Conservation (phyloP, 345 rosid genomes). For the Melaleuca quinquenervia region DNA sequence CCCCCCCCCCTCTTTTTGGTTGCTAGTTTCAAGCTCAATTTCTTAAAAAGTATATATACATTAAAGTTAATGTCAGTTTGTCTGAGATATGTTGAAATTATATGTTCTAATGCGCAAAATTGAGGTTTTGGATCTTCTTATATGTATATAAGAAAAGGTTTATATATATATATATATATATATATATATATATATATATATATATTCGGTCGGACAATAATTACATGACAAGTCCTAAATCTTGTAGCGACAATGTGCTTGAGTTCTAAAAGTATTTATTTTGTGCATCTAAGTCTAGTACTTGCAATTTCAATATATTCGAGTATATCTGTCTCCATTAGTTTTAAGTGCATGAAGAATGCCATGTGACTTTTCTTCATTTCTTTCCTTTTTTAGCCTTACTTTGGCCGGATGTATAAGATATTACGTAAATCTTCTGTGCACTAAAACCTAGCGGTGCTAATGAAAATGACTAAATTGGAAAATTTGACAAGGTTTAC, state of each 20-base stretch:
- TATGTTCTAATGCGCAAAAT: neutral
- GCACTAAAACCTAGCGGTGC: neutral
- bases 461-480: neutral
- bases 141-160: neutral
- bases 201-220: neutral
- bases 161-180: no score
- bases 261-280: neutral
- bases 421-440: neutral
- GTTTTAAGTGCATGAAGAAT: neutral
- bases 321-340: neutral
- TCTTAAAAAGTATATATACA: neutral
- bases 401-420: neutral
- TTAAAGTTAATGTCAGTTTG: neutral
- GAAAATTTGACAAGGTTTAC: neutral
- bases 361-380: neutral
- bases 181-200: neutral
- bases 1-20: neutral
- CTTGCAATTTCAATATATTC: neutral
- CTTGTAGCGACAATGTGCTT: neutral
- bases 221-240: neutral
- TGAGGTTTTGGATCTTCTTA: neutral
- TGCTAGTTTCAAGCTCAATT: neutral
- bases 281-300: neutral
- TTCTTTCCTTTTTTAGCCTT: neutral
- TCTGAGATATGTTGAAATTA: neutral